Percentiles rank a stretch among this genome's conserved stretches.
Conservation (phyloP, 2,329 filamentous ascomycete genomes). For the Cladosporium halotolerans region DNA sequence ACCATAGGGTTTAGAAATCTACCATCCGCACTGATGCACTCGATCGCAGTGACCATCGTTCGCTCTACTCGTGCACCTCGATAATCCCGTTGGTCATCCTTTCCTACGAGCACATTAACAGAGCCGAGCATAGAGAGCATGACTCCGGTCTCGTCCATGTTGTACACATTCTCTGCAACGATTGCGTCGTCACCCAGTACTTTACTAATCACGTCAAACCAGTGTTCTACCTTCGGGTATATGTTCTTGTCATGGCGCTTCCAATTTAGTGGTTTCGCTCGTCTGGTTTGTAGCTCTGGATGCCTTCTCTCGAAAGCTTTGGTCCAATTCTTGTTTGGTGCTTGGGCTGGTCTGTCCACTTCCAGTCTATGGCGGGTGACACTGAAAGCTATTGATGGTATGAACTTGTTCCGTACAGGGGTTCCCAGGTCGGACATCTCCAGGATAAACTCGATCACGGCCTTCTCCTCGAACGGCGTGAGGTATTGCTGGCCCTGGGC, state of each 20-base stretch:
- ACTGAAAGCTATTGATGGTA: background rate
- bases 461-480: constrained; percentile 13
- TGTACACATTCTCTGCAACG: constrained; percentile 30
- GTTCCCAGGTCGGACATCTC: background rate
- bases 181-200: constrained; percentile 22
- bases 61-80: constrained; percentile 25
- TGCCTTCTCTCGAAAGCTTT: constrained; percentile 20
- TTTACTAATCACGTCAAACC: constrained; percentile 28
- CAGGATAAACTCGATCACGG: background rate
- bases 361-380: background rate
- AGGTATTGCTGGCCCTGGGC: constrained; percentile 16
- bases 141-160: constrained; percentile 33
- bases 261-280: constrained; percentile 23
- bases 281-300: constrained; percentile 22
- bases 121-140: constrained; percentile 25
- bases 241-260: constrained; percentile 25
- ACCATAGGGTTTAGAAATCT: constrained; percentile 23
- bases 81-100: constrained; percentile 21
- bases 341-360: background rate
- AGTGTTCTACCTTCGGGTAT: constrained; percentile 28
- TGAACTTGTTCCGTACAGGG: background rate
- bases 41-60: constrained; percentile 23
- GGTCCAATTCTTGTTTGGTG: constrained; percentile 16
- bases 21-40: constrained; percentile 23
- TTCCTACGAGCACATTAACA: constrained; percentile 29